Conservation (phyloP, 2,329 filamentous ascomycete genomes). For the Xylaria sp. region DNA sequence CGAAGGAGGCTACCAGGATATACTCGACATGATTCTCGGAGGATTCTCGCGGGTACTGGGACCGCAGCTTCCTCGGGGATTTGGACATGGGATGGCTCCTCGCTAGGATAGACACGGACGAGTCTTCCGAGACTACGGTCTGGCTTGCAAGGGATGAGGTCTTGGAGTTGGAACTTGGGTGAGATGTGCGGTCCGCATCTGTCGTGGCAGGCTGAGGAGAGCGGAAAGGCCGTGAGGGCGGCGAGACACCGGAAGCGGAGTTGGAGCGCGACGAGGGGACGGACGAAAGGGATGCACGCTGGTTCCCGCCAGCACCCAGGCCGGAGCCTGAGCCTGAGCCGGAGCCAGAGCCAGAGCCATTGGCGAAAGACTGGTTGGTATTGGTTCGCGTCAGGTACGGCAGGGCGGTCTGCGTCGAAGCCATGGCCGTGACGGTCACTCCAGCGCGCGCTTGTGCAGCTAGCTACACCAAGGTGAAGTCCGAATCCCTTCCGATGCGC, state of each 20-base stretch:
- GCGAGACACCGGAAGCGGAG: constrained; percentile 63
- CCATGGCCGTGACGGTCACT: constrained; percentile 11
- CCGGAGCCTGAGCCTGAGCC: constrained; percentile 25
- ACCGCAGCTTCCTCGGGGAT: constrained; percentile 68
- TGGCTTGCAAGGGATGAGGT: constrained; percentile 61
- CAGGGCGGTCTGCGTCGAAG: constrained; percentile 52
- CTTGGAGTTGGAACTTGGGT: constrained; percentile 69
- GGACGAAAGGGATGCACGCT: constrained; percentile 70
- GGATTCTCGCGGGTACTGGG: constrained; percentile 79
- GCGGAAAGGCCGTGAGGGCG: constrained; percentile 61
- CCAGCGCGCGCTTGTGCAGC: not conserved
- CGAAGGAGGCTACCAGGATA: constrained; percentile 95
- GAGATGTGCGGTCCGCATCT: constrained; percentile 65
- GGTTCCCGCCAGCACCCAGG: constrained; percentile 43
- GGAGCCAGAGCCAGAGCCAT: constrained; percentile 35
- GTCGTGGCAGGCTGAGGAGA: constrained; percentile 64
- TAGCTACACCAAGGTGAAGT: not conserved
- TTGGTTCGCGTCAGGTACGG: constrained; percentile 57
- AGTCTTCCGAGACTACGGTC: constrained; percentile 67
- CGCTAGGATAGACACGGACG: constrained; percentile 65
- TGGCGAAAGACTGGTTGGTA: constrained; percentile 51
- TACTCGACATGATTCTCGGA: constrained; percentile 97
- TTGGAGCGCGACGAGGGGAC: constrained; percentile 68
- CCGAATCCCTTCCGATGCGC: constrained; percentile 4
- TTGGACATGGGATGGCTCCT: constrained; percentile 62